A percentile compares a stretch with the other conserved stretches of the same genome.
Conservation (phyloP, 441 rosid species). For the Biscutella laevigata region DNA sequence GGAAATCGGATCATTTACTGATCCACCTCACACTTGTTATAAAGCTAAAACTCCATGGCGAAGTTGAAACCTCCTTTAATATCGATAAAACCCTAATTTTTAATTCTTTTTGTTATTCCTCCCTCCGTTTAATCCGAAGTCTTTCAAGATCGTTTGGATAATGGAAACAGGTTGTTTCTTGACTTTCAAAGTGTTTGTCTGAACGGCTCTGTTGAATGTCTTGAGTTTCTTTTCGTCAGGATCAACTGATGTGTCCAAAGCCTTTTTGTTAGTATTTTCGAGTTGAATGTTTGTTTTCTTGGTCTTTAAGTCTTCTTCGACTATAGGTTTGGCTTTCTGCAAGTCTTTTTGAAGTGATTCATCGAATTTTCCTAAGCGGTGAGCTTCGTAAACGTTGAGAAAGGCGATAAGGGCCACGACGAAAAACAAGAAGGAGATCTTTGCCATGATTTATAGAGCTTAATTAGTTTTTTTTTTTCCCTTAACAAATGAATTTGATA, state of each 20-base stretch:
- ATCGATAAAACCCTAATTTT: neutral
- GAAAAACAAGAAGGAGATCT: slow-evolving; percentile 23
- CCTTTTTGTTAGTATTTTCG: slow-evolving; percentile 1
- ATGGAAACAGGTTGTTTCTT: slow-evolving; percentile 14
- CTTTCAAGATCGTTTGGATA: slow-evolving; percentile 19
- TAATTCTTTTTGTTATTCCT: neutral
- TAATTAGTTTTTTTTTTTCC: slow-evolving; percentile 21
- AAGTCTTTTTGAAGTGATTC: slow-evolving; percentile 6
- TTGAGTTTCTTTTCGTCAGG: slow-evolving; percentile 15
- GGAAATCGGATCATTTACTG: neutral
- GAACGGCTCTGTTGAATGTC: neutral
- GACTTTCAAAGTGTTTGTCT: neutral
- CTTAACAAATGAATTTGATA: slow-evolving; percentile 26
- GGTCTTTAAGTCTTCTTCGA: slow-evolving; percentile 9
- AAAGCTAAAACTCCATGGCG: slow-evolving; percentile 16
- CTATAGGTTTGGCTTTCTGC: slow-evolving; percentile 11
- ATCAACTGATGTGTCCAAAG: too few relatives aligned
- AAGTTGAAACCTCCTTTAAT: slow-evolving; percentile 12
- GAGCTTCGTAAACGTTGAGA: slow-evolving; percentile 21
- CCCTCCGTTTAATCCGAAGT: slow-evolving; percentile 22
- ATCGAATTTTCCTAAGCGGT: neutral
- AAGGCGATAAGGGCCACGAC: slow-evolving; percentile 1
- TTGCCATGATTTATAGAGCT: slow-evolving; percentile 19
- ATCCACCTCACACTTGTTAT: slow-evolving; percentile 15
- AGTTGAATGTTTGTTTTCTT: neutral